Percentiles rank a stretch among this genome's conserved stretches.
These are phyloP conservation scores for Grifola frondosa DNA, from an alignment of 1,284 basidiomycete genomes.

Conservation along the genomic window DNA sequence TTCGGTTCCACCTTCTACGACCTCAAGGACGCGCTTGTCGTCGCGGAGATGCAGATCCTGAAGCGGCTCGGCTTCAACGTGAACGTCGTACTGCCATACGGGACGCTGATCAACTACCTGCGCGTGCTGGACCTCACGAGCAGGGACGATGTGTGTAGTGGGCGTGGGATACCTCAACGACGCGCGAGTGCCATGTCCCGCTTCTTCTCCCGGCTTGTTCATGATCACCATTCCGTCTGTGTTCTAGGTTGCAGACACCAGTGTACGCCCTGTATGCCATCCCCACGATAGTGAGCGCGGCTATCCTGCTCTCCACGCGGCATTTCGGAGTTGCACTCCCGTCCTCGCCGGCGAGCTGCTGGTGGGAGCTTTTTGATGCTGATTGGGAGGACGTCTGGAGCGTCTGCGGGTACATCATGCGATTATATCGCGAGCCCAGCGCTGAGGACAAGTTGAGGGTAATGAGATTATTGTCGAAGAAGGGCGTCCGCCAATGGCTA, in stretches of 20 bases:
- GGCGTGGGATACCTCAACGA: conserved; percentile 92
- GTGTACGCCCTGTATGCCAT: conserved; percentile 87
- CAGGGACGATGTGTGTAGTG: conserved; percentile 68
- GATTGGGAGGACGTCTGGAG: conserved; percentile 83
- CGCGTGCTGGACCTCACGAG: conserved; percentile 82
- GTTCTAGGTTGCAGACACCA: conserved; percentile 79
- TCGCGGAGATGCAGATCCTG: conserved; percentile 96
- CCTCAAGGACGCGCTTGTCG: conserved; percentile 86
- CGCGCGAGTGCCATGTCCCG: conserved; percentile 54
- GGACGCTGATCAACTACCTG: conserved; percentile 93
- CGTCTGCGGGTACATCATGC: conserved; percentile 78
- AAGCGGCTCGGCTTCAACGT: conserved; percentile 92
- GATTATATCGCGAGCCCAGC: conserved; percentile 59
- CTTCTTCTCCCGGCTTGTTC: conserved; percentile 12
- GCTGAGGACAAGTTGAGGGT: conserved; percentile 42
- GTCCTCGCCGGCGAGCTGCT: conserved; percentile 61
- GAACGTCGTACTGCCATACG: conserved; percentile 89
- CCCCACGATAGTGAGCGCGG: conserved; percentile 84
- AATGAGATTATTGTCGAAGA: conserved; percentile 61
- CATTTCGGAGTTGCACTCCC: conserved; percentile 74
- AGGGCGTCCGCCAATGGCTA: conserved; percentile 73
- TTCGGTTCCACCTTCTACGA: conserved; percentile 84
- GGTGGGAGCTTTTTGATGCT: conserved; percentile 90
- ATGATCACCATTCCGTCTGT: conserved; percentile 12
- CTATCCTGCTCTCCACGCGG: conserved; percentile 76